Evolutionary conservation across 1,139 yeast species (phyloP), one percentile per base, ranked within the genome.

Genomic region (Blastobotrys elegans): DNA sequence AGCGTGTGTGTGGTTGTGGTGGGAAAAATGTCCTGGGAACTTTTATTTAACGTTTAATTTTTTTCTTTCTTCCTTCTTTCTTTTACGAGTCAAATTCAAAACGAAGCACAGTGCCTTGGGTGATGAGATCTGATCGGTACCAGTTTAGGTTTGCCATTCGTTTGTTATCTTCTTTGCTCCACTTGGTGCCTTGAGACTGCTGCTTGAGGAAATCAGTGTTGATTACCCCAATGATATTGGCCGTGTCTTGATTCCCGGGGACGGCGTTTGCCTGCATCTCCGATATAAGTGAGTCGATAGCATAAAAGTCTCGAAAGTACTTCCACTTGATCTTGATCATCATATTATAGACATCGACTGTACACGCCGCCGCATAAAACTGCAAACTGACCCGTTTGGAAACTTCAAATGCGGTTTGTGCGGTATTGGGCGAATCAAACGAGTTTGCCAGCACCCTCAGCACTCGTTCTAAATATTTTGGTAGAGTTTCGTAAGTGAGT

Each of bases 251-350:
- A 50, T 70, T 64, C 3, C 70, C 68, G 24, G 60, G 61, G n/a
- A 73, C 65, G 11, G 73, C 76, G 50, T 74, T 73, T 45, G 67
- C 66, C 16, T 64, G 65, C 64, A 74, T 66, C 48, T 73, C 77
- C 7, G 66, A 61, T 16, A 72, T 55, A 16, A 71, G 52, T 2
- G 60, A 53, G 27, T 68, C 66, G 11, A 72, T 61, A 8, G 63
- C 58, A 24, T 60, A 60, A 14, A 73, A 52, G 46, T 73, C 75
- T 32, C 67, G 64, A 56, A 62, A 72, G 43, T 58, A 59, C 32
- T 64, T 58, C 76, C 77, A 74, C 13, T 65, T 54, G 4, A 71
- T 55, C 27, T 57, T 52, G 13, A 74, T 54, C 38, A 70, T 62
- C 45, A 61, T 62, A 53, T 72, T 73, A 56, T 72, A 73, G 4